Conservation (phyloP, 2,329 filamentous ascomycete species). For the Passalora sequoiae region DNA sequence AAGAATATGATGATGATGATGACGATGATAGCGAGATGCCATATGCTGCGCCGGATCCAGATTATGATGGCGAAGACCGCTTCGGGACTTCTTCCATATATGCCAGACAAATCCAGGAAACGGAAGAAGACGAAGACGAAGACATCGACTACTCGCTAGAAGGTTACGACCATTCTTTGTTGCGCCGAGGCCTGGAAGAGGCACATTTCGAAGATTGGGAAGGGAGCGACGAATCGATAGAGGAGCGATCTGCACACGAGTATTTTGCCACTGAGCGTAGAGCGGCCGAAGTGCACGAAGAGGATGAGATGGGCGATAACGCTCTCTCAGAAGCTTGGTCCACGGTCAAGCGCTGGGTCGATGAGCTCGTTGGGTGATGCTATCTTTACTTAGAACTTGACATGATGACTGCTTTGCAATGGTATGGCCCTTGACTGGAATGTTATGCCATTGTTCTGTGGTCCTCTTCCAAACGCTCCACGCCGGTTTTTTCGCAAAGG, state of each 20-base stretch:
- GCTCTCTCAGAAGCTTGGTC: slow-evolving; percentile 3
- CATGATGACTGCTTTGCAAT: too few relatives aligned
- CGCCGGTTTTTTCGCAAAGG: too few relatives aligned
- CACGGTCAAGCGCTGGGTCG: slow-evolving; percentile 4
- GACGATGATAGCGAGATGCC: too few relatives aligned
- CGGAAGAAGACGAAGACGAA: not conserved
- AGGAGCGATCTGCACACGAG: not conserved
- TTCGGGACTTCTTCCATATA: not conserved
- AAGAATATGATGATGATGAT: too few relatives aligned
- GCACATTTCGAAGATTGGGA: not conserved
- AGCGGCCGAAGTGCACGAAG: not conserved
- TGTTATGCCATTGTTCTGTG: too few relatives aligned
- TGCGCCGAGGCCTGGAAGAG: not conserved
- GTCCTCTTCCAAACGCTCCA: too few relatives aligned
- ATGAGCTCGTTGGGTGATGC: slow-evolving; percentile 2
- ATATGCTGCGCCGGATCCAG: too few relatives aligned
- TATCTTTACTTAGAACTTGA: too few relatives aligned
- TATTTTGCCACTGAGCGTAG: too few relatives aligned
- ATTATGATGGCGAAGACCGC: not conserved
- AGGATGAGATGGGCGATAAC: not conserved
- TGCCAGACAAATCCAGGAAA: not conserved
- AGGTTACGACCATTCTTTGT: slow-evolving; percentile 4
- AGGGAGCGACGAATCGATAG: not conserved
- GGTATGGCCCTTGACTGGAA: too few relatives aligned
- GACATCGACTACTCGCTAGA: slow-evolving; percentile 7